Evolutionary conservation across 192 early-diverging fungal genomes (phyloP).

Genomic region (Umbelopsis isabellina): DNA sequence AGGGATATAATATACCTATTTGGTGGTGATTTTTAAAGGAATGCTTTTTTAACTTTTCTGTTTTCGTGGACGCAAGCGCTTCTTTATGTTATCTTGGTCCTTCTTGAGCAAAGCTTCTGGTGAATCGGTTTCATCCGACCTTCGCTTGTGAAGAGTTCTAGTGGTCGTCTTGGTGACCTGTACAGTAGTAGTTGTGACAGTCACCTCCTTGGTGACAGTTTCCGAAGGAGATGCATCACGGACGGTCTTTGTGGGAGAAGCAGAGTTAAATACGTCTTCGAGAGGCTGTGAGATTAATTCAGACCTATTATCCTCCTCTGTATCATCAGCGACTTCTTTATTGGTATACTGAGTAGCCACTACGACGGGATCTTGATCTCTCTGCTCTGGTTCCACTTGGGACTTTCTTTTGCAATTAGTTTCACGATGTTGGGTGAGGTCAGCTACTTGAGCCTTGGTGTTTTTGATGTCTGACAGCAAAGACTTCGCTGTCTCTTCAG

Average conservation of each 20-base stretch:
- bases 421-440: too few relatives aligned
- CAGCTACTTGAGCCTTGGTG: background rate
- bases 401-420: too few relatives aligned
- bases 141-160: background rate
- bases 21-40: background rate
- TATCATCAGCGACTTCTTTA: too few relatives aligned
- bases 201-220: background rate
- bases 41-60: background rate
- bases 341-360: too few relatives aligned
- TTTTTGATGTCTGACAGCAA: background rate
- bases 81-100: slow-evolving; percentile 5
- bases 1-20: background rate
- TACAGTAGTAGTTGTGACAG: background rate
- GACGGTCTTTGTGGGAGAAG: background rate
- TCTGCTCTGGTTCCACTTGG: too few relatives aligned
- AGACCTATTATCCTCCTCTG: too few relatives aligned
- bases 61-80: slow-evolving; percentile 4
- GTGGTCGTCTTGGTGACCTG: background rate
- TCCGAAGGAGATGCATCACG: background rate
- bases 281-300: too few relatives aligned
- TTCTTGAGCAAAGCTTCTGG: background rate
- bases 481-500: background rate
- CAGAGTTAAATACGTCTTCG: too few relatives aligned
- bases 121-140: background rate
- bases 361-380: too few relatives aligned